A percentile compares a stretch with the other conserved stretches of the same genome.
phyloP scores from a whole-genome alignment of 108 stramenopile species.

The Seminavis robusta region DNA sequence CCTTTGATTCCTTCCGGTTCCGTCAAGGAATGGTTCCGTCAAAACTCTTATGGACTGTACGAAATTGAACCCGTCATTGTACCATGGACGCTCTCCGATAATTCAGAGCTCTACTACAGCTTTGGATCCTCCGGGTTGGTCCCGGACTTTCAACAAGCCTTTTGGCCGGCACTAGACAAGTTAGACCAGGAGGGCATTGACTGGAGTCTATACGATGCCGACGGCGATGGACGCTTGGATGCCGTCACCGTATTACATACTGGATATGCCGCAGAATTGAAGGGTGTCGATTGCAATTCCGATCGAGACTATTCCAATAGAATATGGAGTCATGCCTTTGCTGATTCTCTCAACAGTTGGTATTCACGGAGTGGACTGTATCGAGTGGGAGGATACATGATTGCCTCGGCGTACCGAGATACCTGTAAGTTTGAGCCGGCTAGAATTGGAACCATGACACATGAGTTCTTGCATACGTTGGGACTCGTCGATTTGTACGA shows the following conservation, averaged over 20 bases:
- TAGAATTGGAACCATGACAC: constrained; percentile 21
- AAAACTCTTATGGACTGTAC: constrained; percentile 8
- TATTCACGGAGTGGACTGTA: not conserved
- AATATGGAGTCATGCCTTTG: not conserved
- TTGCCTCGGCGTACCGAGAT: constrained; percentile 29
- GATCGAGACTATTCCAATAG: not conserved
- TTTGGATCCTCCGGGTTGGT: constrained; percentile 15
- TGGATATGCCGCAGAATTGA: constrained; percentile 74
- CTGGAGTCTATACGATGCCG: constrained; percentile 22
- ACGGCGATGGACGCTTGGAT: constrained; percentile 49
- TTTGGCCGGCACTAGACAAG: not conserved
- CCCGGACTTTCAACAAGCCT: not conserved
- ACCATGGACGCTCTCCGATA: not conserved
- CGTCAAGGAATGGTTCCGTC: not conserved
- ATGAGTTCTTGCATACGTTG: constrained; percentile 26
- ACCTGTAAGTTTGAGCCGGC: constrained; percentile 9
- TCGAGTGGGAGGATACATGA: constrained; percentile 28
- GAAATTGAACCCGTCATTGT: not conserved
- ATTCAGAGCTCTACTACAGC: constrained; percentile 29
- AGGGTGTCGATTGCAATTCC: constrained; percentile 42
- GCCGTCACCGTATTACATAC: constrained; percentile 58
- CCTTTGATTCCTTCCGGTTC: constrained; percentile 1
- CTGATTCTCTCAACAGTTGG: not conserved
- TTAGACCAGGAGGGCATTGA: constrained; percentile 8
- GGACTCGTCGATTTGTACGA: constrained; percentile 33